phyloP scores from a whole-genome alignment of 169 alveolate genomes.

The Eimeria sp. region DNA sequence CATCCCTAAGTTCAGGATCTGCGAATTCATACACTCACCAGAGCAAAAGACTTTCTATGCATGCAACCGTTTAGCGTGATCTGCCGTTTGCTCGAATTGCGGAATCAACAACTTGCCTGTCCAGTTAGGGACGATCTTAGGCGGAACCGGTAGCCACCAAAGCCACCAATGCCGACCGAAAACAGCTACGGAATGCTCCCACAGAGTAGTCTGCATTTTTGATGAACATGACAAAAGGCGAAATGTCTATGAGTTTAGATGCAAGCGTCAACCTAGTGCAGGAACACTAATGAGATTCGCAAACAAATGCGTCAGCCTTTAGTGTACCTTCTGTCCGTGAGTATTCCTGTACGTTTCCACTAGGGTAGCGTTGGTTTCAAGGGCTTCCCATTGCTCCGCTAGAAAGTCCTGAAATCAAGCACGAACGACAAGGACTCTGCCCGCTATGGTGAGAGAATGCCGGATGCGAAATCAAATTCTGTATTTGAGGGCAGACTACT shows the following conservation, averaged over 20 bases:
- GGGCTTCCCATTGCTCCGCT: constrained; percentile 83
- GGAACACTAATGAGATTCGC: neutral
- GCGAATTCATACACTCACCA: neutral
- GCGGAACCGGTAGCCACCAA: constrained; percentile 81
- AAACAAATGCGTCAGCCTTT: neutral
- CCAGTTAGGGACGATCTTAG: constrained; percentile 76
- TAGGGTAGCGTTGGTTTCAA: constrained; percentile 80
- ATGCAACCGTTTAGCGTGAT: neutral
- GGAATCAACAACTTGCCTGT: constrained; percentile 23
- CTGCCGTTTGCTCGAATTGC: neutral
- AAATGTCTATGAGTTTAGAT: neutral
- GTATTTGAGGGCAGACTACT: neutral
- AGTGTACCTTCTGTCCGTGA: constrained; percentile 73
- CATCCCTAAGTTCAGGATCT: constrained; percentile 52
- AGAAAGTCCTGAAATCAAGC: constrained; percentile 68
- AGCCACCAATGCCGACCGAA: constrained; percentile 82
- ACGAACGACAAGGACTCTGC: neutral
- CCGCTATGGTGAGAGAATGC: neutral
- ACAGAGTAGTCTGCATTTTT: constrained; percentile 66
- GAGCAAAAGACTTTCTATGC: neutral
- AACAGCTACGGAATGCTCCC: constrained; percentile 73
- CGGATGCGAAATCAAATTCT: neutral
- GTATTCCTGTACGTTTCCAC: constrained; percentile 80
- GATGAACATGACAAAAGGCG: neutral
- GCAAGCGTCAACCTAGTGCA: neutral